Percentiles rank a stretch among this genome's conserved stretches.
Evolutionary conservation across 495 filamentous ascomycete genomes (phyloP).

Genomic region (Tuber microsphaerosporum): DNA sequence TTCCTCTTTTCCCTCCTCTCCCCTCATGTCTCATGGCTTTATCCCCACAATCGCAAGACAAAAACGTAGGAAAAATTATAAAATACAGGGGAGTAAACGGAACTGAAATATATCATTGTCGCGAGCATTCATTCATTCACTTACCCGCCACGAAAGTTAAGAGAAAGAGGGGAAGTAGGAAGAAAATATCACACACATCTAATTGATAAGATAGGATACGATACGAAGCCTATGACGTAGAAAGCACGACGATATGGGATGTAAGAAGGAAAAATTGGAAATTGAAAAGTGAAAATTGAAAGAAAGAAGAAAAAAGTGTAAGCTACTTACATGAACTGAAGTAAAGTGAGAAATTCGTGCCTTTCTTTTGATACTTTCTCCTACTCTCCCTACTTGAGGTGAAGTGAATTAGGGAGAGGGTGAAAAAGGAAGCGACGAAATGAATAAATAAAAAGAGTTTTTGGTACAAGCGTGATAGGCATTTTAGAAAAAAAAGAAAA

Average conservation of each 20-base stretch:
- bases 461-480: conserved; percentile 3
- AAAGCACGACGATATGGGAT: background rate
- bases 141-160: background rate
- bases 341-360: background rate
- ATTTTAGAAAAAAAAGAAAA: background rate
- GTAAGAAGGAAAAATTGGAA: background rate
- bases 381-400: background rate
- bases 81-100: background rate
- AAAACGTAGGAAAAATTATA: background rate
- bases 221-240: background rate
- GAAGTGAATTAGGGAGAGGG: background rate
- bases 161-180: background rate
- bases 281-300: background rate
- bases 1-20: too few species aligned
- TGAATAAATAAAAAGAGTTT: background rate
- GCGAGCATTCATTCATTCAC: background rate
- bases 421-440: background rate
- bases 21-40: background rate
- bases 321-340: conserved; percentile 1
- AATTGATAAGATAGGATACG: conserved; percentile 1
- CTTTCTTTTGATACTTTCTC: background rate
- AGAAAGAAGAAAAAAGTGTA: background rate
- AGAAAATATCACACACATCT: background rate
- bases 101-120: background rate
- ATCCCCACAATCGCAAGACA: background rate